Evolutionary conservation across 495 filamentous ascomycete species (phyloP), one percentile per base, ranked within the genome.

Genomic region (Pseudoneurospora amorphoporcata): DNA sequence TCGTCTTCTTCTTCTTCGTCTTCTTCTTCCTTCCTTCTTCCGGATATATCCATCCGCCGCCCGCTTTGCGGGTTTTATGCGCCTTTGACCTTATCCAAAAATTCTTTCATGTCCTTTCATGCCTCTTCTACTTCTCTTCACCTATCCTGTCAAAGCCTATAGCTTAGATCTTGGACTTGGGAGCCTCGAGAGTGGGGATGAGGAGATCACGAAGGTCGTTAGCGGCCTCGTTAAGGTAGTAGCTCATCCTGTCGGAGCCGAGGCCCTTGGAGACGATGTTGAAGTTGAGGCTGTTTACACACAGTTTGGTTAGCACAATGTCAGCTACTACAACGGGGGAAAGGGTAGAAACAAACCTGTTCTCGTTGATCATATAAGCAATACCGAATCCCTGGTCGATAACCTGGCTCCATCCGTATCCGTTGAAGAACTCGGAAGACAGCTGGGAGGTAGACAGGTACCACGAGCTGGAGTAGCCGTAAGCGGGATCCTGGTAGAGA

Each of bases 361-460:
- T 97, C 87, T 99, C 95, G 79, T 99, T 99, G 78, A 99, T 98
- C 96, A 99, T 99, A 77, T 99, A 99, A 14, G 96, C 96, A 81
- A 99, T 97, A 29, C 96, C 95, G 81, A 93, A 99, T 17, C 95
- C 95, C 43, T 90, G 92, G 79, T 98, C 95, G 72, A 98, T 91
- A 23, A 99, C 96, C 87, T 99, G 95, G 79, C 93, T 96, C 96
- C 96, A 99, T 39, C 96, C 96, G 84, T 99, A 99, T 17, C 96
- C 96, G 80, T 99, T 98, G 86, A 98, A 99, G 85, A 89, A 97
- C 87, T 99, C 96, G 38, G 90, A 93, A 83, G 91, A 94, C 79
- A 99, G 83, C 87, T 99, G 96, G 76, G 88, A 91, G 41, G 90
- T 93, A 39, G 90, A 93, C 73, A 99, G 82, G 83, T 88, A 97